These are phyloP conservation scores for Phytophthora pistaciae DNA, from an alignment of 352 stramenopile genomes.

Conservation along the genomic window DNA sequence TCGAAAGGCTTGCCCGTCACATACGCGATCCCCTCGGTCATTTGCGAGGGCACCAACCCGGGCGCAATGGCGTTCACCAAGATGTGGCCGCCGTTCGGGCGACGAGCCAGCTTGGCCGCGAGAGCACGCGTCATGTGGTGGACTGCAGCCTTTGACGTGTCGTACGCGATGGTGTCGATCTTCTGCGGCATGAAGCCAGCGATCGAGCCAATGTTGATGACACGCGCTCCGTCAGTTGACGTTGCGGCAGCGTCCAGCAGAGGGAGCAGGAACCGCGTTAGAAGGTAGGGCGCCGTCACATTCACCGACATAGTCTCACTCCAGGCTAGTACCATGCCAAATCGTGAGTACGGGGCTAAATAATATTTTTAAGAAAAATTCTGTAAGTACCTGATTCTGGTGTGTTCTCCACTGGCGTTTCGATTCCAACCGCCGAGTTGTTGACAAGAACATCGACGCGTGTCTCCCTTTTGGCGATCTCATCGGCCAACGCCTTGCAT, in stretches of 20 bases:
- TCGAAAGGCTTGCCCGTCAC: conserved; percentile 56
- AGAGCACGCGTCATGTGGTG: conserved; percentile 96
- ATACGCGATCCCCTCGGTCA: conserved; percentile 86
- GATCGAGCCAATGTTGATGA: conserved; percentile 85
- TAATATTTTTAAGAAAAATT: too few relatives aligned
- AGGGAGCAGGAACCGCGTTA: conserved; percentile 91
- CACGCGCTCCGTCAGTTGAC: conserved; percentile 55
- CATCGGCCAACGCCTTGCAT: conserved; percentile 57
- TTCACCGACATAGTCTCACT: conserved; percentile 96
- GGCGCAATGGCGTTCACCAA: conserved; percentile 96
- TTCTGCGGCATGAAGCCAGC: conserved; percentile 86
- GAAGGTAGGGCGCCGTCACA: conserved; percentile 95
- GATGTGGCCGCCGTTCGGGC: conserved; percentile 87
- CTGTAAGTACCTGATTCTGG: conserved; percentile 60
- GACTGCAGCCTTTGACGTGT: conserved; percentile 95
- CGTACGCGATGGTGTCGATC: conserved; percentile 94
- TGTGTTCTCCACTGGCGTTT: conserved; percentile 37
- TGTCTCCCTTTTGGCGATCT: conserved; percentile 81
- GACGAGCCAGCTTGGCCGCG: conserved; percentile 89
- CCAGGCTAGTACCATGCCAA: conserved; percentile 67
- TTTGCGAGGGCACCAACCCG: conserved; percentile 92
- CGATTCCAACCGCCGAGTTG: conserved; percentile 89
- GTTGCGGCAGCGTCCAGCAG: conserved; percentile 82
- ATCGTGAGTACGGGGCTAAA: conserved; percentile 30
- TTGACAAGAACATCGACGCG: conserved; percentile 95